Conservation (phyloP, 176 grass and related monocot species). For the Oryza officinalis region DNA sequence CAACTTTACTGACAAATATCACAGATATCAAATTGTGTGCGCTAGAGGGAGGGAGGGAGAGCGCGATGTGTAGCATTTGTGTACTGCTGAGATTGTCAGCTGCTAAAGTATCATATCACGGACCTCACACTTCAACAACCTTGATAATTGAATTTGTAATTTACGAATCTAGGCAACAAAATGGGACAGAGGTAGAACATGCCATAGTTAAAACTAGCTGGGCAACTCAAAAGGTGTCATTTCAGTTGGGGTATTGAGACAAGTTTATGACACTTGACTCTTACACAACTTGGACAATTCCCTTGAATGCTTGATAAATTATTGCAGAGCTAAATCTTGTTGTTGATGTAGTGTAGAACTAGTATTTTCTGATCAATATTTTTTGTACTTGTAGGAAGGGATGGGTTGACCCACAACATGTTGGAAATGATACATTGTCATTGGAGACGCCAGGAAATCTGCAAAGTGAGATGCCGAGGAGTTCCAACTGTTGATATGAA, state of each 20-base stretch:
- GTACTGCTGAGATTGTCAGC: not conserved
- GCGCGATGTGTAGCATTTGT: not conserved
- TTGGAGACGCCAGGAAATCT: constrained; percentile 90
- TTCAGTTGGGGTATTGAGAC: too few species aligned
- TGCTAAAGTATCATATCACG: not conserved
- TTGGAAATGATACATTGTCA: constrained; percentile 95
- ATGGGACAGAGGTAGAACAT: not conserved
- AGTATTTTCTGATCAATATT: constrained; percentile 26
- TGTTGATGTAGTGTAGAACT: constrained; percentile 15
- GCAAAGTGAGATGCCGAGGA: constrained; percentile 93
- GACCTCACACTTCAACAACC: not conserved
- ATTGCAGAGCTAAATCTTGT: constrained; percentile 8
- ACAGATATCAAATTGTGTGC: too few species aligned
- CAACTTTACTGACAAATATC: not conserved
- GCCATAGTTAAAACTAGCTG: not conserved
- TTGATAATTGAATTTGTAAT: not conserved
- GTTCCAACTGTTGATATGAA: constrained; percentile 96
- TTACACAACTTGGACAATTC: not conserved
- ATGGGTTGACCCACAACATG: constrained; percentile 99
- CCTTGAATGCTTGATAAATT: constrained; percentile 18
- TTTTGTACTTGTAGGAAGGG: constrained; percentile 64
- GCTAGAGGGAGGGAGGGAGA: too few species aligned
- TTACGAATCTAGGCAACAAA: not conserved
- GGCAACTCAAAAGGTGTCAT: not conserved
- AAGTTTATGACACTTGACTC: not conserved